A percentile compares a stretch with the other conserved stretches of the same genome.
Evolutionary conservation across 768 basidiomycete species (phyloP).

Genomic region (Pisolithus microcarpus): DNA sequence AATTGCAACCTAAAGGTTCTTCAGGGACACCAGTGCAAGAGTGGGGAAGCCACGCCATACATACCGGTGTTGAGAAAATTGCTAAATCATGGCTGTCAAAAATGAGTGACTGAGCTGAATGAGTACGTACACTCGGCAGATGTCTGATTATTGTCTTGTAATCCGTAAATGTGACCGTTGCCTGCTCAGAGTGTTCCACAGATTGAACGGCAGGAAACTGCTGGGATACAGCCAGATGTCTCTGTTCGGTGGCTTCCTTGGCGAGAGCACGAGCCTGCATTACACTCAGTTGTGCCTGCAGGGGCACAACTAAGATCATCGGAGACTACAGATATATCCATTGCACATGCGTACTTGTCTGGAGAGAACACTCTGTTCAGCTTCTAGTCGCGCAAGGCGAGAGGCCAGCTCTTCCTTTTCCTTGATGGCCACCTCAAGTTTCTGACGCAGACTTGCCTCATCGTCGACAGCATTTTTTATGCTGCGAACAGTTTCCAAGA

Average conservation of each 20-base stretch:
- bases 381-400: slow-evolving; percentile 7
- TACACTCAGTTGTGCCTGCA: not conserved
- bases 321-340: not conserved
- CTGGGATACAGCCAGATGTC: not conserved
- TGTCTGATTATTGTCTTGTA: not conserved
- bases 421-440: slow-evolving; percentile 7
- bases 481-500: not conserved
- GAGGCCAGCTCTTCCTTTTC: slow-evolving; percentile 10
- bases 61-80: not conserved
- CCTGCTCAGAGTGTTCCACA: not conserved
- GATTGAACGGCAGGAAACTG: not conserved
- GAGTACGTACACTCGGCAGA: not conserved
- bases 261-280: not conserved
- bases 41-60: not conserved
- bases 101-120: not conserved
- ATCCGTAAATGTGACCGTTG: not conserved
- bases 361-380: slow-evolving; percentile 11
- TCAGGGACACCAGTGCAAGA: not conserved
- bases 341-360: slow-evolving; percentile 8
- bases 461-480: not conserved
- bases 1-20: not conserved
- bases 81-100: not conserved
- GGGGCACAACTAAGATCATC: not conserved
- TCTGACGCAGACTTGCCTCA: not conserved
- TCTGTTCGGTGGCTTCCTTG: not conserved